Evolutionary conservation across 495 filamentous ascomycete genomes (phyloP), one percentile per base, ranked within the genome.

Genomic region (Xylaria grammica): DNA sequence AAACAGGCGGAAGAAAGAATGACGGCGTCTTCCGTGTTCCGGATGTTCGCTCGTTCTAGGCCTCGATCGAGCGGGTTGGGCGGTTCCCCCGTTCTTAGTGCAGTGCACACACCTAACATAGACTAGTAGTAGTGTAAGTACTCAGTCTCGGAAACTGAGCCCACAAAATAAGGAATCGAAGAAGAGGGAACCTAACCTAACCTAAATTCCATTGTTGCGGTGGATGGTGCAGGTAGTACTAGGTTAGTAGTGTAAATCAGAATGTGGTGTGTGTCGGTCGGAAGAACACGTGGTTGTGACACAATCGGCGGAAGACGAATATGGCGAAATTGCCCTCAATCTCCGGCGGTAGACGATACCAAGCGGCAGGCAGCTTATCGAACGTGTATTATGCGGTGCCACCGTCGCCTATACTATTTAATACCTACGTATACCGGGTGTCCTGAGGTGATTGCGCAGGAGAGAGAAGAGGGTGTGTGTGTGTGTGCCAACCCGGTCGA

Each of bases 221-320:
- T n/a, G n/a, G n/a, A n/a, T n/a, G n/a, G n/a, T n/a, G n/a, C n/a
- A n/a, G n/a, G n/a, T n/a, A n/a, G n/a, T n/a, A n/a, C n/a, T n/a
- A n/a, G n/a, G n/a, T n/a, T n/a, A n/a, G n/a, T n/a, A n/a, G n/a
- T n/a, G n/a, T n/a, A n/a, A n/a, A n/a, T n/a, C n/a, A n/a, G n/a
- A n/a, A n/a, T n/a, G n/a, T n/a, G n/a, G n/a, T n/a, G n/a, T n/a
- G n/a, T n/a, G n/a, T n/a, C n/a, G 13, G 27, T 19, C 42, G 40
- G 27, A 59, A 15, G 32, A 46, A 6, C 55, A 59, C 55, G 55
- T 59, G 55, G 55, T 46, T 32, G 55, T 40, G 24, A 59, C 55
- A 46, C 27, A 32, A 34, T 32, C 42, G 9, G 40, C 6, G 7
- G 40, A 34, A 27, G 24, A 27, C 4, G 20, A 48, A 59, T 48